Evolutionary conservation across 2,329 filamentous ascomycete species (phyloP).

Genomic region (Aspergillus pseudoviridinutans): DNA sequence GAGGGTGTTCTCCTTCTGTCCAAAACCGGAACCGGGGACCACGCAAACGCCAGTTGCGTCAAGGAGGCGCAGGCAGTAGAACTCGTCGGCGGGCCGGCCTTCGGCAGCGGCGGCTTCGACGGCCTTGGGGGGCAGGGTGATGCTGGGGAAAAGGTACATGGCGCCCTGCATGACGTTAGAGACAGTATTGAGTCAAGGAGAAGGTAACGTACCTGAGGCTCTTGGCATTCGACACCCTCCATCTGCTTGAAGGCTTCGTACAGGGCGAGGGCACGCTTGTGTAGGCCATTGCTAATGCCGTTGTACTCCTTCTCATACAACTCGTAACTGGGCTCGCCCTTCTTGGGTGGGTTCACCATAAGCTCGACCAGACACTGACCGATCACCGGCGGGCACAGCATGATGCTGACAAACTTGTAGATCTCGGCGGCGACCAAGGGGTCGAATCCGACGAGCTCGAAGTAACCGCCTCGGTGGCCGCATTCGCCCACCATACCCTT

Average conservation of each 20-base stretch:
- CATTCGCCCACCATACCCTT: conserved; percentile 99
- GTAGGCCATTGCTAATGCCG: conserved; percentile 72
- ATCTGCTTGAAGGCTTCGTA: conserved; percentile 89
- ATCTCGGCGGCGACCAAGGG: conserved; percentile 82
- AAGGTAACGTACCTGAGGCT: conserved; percentile 58
- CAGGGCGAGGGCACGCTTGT: conserved; percentile 74
- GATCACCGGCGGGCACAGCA: conserved; percentile 89
- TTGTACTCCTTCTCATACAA: conserved; percentile 84
- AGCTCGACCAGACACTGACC: conserved; percentile 95
- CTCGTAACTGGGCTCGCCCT: conserved; percentile 77
- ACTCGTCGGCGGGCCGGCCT: conserved; percentile 77
- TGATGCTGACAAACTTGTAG: conserved; percentile 98
- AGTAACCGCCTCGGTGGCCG: conserved; percentile 95
- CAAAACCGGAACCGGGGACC: conserved; percentile 88
- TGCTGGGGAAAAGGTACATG: conserved; percentile 99
- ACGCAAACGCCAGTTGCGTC: conserved; percentile 94
- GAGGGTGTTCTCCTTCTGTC: conserved; percentile 83
- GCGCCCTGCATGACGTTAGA: conserved; percentile 58
- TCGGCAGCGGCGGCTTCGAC: conserved; percentile 70
- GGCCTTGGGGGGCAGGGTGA: conserved; percentile 73
- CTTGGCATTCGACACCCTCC: conserved; percentile 90
- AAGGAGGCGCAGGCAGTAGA: conserved; percentile 86
- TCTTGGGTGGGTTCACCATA: conserved; percentile 91
- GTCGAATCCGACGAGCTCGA: conserved; percentile 90
- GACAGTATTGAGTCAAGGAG: not conserved